These are phyloP conservation scores for Fusarium newnesense DNA, from an alignment of 2,329 filamentous ascomycete species.

Conservation along the genomic window DNA sequence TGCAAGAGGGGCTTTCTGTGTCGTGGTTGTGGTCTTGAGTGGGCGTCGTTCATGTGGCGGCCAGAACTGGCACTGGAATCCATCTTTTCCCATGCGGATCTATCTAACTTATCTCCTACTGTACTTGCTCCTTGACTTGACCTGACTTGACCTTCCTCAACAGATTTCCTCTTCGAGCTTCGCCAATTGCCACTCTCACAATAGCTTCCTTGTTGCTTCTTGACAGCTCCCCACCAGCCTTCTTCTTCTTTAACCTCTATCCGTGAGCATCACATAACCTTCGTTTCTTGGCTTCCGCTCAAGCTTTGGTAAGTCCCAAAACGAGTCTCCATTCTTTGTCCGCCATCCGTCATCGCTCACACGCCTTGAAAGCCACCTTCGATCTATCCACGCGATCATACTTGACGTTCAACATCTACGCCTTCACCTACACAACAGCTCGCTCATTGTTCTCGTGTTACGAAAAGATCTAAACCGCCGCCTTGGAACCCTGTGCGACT, in stretches of 20 bases:
- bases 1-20: constrained; percentile 29
- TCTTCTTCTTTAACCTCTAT: constrained; percentile 25
- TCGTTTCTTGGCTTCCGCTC: constrained; percentile 29
- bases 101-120: constrained; percentile 28
- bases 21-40: constrained; percentile 37
- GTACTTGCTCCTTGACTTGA: not conserved
- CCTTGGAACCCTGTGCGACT: constrained; percentile 39
- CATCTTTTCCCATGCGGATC: constrained; percentile 44
- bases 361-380: constrained; percentile 25
- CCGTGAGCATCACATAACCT: constrained; percentile 12
- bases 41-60: constrained; percentile 44
- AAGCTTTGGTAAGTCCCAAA: constrained; percentile 42
- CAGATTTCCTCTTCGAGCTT: constrained; percentile 31
- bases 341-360: constrained; percentile 41
- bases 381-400: constrained; percentile 34
- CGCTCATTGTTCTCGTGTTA: constrained; percentile 36
- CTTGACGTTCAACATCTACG: constrained; percentile 33
- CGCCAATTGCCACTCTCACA: constrained; percentile 25
- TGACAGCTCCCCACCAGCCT: constrained; percentile 27
- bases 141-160: constrained; percentile 35
- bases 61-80: constrained; percentile 44
- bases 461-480: constrained; percentile 33
- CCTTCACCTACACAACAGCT: constrained; percentile 33
- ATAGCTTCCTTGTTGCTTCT: constrained; percentile 30
- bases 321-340: constrained; percentile 37